These are phyloP conservation scores for Jatropha curcas DNA, from an alignment of 345 rosid species.

Conservation along the genomic window DNA sequence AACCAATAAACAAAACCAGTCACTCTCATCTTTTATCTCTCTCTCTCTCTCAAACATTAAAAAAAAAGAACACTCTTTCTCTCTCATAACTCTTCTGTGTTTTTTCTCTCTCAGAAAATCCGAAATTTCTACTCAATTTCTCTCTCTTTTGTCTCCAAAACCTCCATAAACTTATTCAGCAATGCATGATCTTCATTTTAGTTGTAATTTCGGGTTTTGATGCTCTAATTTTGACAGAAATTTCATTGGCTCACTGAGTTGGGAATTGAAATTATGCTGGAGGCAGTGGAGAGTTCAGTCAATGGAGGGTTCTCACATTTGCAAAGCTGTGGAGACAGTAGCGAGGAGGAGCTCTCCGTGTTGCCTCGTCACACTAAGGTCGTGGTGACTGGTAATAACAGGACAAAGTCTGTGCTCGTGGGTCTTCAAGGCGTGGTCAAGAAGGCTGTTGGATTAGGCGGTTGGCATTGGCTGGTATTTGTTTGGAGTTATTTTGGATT, in stretches of 20 bases:
- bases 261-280: constrained; percentile 47
- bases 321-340: constrained; percentile 78
- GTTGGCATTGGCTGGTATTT: constrained; percentile 98
- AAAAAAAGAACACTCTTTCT: constrained; percentile 9
- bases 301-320: constrained; percentile 59
- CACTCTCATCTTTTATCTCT: constrained; percentile 37
- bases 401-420: constrained; percentile 96
- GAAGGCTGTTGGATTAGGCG: constrained; percentile 96
- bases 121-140: constrained; percentile 25
- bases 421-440: constrained; percentile 95
- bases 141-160: constrained; percentile 26
- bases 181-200: constrained; percentile 58
- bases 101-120: constrained; percentile 45
- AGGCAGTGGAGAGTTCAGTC: constrained; percentile 64
- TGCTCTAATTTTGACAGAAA: constrained; percentile 16
- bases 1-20: constrained; percentile 48
- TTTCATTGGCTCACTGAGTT: constrained; percentile 11
- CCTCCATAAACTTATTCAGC: constrained; percentile 36
- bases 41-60: constrained; percentile 23
- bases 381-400: constrained; percentile 91
- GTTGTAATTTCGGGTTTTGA: constrained; percentile 28
- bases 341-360: constrained; percentile 91
- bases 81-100: constrained; percentile 36
- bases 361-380: constrained; percentile 96
- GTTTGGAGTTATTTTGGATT: not conserved